Evolutionary conservation across 371 early-diverging fungal genomes (phyloP), one percentile per base, ranked within the genome.

Genomic region (Mortierella sp.): DNA sequence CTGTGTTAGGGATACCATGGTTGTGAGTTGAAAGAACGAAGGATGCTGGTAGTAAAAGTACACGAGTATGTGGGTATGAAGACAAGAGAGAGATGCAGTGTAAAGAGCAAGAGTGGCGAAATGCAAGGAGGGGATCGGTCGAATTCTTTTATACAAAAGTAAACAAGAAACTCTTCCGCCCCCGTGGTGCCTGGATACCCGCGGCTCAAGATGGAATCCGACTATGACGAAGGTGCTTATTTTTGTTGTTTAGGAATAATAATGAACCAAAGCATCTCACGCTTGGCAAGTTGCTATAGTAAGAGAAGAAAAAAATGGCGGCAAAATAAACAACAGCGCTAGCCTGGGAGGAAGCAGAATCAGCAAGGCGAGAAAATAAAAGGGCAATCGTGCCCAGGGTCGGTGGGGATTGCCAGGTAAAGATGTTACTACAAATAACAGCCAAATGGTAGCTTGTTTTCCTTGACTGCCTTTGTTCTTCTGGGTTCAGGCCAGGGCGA

Each of bases 1-100:
- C 43, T 75, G 72, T 40, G 40, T 46, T 71, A 34, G n/a, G 28
- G 79, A 21, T 19, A 48, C 44, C 77, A 79, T 79, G 55, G 31
- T 26, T 37, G 24, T 46, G 16, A 11, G 50, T 50, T 28, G 28
- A 28, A 28, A 4, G 67, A 11, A 24, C 1, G 43, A 11, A 10
- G 67, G 24, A 21, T 24, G 21, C 14, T 19, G 5, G 11, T 50
- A 34, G 8, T 31, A 61, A 61, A 61, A 31, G 8, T 61, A 61
- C 61, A 61, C 31, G 10, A 24, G 34, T 40, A 40, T 40, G 34
- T 24, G 70, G 44, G 69, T 34, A n/a, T 8, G 26, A 55, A n/a
- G 26, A 28, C 28, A 28, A 14, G 51, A 28, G 51, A 34, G 43
- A 46, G 44, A 34, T 34, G 46, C 51, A 64, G 19, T 57, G 61